phyloP scores from a whole-genome alignment of 2,329 filamentous ascomycete genomes.

The Arthrobotrys sphaeroides region DNA sequence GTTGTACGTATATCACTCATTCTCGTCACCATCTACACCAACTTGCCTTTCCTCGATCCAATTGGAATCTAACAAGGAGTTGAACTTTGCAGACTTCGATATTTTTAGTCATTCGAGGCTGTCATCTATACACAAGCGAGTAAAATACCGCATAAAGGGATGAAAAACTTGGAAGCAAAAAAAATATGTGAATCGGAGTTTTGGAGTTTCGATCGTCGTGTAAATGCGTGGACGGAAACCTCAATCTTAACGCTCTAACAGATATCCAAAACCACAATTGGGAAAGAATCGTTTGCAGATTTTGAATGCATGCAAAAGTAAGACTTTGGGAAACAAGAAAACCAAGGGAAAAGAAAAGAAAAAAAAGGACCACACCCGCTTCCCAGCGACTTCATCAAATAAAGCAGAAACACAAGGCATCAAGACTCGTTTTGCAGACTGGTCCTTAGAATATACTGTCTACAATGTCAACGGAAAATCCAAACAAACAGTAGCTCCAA shows the following conservation, averaged over 20 bases:
- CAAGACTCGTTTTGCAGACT: conserved; percentile 21
- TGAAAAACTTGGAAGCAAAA: conserved; percentile 25
- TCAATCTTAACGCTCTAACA: conserved; percentile 46
- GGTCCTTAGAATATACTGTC: conserved; percentile 1
- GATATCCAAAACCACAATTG: conserved; percentile 32
- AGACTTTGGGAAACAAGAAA: conserved; percentile 10
- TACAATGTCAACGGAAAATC: conserved; percentile 10
- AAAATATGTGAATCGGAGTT: conserved; percentile 25
- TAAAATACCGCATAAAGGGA: conserved; percentile 47
- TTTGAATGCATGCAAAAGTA: conserved; percentile 26
- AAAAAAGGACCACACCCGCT: conserved; percentile 32
- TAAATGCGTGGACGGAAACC: conserved; percentile 40
- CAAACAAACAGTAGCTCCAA: conserved; percentile 18
- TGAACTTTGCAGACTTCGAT: conserved; percentile 33
- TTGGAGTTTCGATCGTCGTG: conserved; percentile 34
- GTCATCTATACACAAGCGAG: conserved; percentile 51
- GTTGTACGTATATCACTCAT: conserved; percentile 22
- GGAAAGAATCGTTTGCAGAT: conserved; percentile 10
- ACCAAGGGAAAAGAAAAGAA: too few species aligned
- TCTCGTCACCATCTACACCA: conserved; percentile 9
- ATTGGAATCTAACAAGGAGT: conserved; percentile 34
- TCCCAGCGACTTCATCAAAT: conserved; percentile 30
- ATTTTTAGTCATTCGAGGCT: conserved; percentile 52
- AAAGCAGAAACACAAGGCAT: conserved; percentile 20
- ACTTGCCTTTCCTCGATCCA: conserved; percentile 3